Conservation (phyloP, 1,139 yeast species). For the Trichomonascaceae sp. region DNA sequence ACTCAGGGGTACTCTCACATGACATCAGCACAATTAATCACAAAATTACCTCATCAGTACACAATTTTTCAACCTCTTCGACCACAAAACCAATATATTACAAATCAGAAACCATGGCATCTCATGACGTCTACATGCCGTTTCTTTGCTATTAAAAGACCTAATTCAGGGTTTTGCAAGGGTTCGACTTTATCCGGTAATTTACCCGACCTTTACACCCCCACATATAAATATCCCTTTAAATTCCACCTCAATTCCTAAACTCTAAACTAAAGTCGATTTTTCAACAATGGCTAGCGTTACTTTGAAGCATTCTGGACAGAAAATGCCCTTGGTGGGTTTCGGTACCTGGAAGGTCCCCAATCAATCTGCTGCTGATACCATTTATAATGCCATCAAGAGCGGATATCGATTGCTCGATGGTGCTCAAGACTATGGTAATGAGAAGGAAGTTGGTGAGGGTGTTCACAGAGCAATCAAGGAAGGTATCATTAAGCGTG, state of each 20-base stretch:
- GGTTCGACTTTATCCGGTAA: background rate
- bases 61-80: background rate
- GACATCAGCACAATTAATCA: background rate
- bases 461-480: slow-evolving; percentile 37
- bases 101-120: background rate
- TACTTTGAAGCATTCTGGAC: slow-evolving; percentile 32
- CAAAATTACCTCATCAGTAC: background rate
- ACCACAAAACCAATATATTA: background rate
- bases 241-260: background rate
- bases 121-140: background rate
- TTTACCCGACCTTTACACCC: background rate
- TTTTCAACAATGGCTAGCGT: slow-evolving; percentile 17
- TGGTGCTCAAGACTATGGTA: slow-evolving; percentile 39
- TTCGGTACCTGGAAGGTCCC: slow-evolving; percentile 47
- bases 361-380: slow-evolving; percentile 36
- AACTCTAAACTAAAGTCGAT: background rate
- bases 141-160: background rate
- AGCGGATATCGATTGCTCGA: slow-evolving; percentile 41
- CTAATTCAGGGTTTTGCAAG: background rate
- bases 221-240: background rate
- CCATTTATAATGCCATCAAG: slow-evolving; percentile 40
- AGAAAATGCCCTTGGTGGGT: slow-evolving; percentile 43
- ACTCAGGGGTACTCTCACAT: background rate
- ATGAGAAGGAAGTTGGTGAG: slow-evolving; percentile 38
- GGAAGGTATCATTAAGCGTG: slow-evolving; percentile 37